phyloP scores from a whole-genome alignment of 257 asterid species.

The Solanum piurae region DNA sequence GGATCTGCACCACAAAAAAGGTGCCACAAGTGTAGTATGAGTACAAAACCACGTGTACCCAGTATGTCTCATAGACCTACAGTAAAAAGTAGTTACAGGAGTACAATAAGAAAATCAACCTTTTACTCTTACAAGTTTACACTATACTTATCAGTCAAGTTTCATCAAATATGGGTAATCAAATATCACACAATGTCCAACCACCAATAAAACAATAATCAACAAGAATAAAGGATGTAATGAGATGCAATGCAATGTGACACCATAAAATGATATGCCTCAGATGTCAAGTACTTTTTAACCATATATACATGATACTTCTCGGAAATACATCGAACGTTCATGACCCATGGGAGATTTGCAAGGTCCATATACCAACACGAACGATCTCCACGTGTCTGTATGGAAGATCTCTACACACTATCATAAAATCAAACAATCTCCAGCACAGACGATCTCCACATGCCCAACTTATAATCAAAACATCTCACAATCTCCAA shows the following conservation, averaged over 20 bases:
- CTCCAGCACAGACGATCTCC: not conserved
- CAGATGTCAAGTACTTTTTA: not conserved
- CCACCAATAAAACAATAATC: not conserved
- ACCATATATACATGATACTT: too few species aligned
- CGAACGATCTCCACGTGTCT: too few species aligned
- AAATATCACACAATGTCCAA: not conserved
- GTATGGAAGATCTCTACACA: not conserved
- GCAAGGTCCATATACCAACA: not conserved
- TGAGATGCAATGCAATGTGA: not conserved
- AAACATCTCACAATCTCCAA: not conserved
- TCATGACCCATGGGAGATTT: not conserved
- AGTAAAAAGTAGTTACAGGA: not conserved
- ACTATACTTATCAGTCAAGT: not conserved
- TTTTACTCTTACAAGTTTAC: not conserved
- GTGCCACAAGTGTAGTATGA: not conserved
- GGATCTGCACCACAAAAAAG: not conserved
- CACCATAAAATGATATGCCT: not conserved
- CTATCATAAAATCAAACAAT: too few species aligned
- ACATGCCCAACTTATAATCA: not conserved
- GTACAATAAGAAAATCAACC: not conserved
- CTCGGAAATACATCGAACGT: not conserved
- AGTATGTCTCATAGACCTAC: not conserved
- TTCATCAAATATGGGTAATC: too few species aligned
- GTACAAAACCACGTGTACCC: not conserved
- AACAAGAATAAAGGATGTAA: too few species aligned